Conservation (phyloP, 805 yeast species). For the Cyberlindnera japonica region DNA sequence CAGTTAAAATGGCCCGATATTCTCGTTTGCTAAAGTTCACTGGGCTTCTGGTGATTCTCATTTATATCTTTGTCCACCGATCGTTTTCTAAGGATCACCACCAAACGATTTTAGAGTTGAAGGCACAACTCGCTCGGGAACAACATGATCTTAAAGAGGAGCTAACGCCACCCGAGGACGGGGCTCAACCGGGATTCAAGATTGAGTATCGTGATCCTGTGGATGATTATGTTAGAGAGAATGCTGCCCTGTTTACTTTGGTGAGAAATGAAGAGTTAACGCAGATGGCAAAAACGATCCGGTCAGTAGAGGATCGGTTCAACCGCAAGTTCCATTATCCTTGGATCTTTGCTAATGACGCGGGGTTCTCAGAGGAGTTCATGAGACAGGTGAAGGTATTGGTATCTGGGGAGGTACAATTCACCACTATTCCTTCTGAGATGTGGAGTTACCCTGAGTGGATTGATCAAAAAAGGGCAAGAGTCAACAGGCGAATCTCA, state of each 20-base stretch:
- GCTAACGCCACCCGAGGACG: constrained; percentile 3
- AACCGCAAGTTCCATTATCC: constrained; percentile 70
- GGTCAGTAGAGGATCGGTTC: constrained; percentile 75
- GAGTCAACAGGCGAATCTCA: constrained; percentile 26
- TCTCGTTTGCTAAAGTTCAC: constrained; percentile 23
- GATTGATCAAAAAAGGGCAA: constrained; percentile 36
- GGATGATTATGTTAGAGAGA: constrained; percentile 37
- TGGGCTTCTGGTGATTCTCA: constrained; percentile 9
- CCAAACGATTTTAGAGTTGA: constrained; percentile 19
- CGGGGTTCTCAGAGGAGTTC: constrained; percentile 40
- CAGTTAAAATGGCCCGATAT: constrained; percentile 12
- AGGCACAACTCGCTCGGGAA: constrained; percentile 16
- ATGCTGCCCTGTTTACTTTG: constrained; percentile 59
- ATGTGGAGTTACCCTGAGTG: constrained; percentile 47
- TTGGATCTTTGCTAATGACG: constrained; percentile 67
- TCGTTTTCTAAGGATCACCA: constrained; percentile 19
- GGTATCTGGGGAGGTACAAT: constrained; percentile 41
- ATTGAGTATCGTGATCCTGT: constrained; percentile 45
- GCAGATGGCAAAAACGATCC: constrained; percentile 53
- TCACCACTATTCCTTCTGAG: constrained; percentile 39
- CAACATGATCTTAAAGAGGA: constrained; percentile 19
- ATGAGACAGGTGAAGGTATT: constrained; percentile 28
- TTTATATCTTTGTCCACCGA: constrained; percentile 19
- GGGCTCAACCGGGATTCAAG: constrained; percentile 2
- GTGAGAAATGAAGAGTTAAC: constrained; percentile 12